Evolutionary conservation across 768 basidiomycete species (phyloP).

Genomic region (Trametes cubensis): DNA sequence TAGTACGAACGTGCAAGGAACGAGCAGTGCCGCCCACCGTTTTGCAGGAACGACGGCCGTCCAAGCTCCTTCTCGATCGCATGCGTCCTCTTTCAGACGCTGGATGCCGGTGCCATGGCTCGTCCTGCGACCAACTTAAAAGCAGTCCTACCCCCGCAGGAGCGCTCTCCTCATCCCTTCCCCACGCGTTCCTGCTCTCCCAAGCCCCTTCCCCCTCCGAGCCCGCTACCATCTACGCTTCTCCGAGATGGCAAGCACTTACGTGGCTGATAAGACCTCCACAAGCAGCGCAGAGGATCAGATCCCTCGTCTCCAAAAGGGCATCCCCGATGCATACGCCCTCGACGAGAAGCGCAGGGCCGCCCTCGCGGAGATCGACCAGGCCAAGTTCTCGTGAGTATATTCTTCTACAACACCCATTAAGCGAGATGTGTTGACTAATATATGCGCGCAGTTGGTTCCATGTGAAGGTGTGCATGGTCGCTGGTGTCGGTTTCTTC

Average conservation of each 20-base stretch:
- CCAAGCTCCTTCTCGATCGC: constrained; percentile 1
- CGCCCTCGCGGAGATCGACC: constrained; percentile 85
- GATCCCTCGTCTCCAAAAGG: constrained; percentile 16
- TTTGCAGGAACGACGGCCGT: background rate
- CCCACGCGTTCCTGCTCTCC: constrained; percentile 9
- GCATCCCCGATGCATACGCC: constrained; percentile 33
- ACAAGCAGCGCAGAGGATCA: constrained; percentile 21
- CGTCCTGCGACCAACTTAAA: constrained; percentile 8
- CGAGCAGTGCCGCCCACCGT: constrained; percentile 7
- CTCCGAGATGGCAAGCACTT: constrained; percentile 25
- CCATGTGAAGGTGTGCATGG: constrained; percentile 65
- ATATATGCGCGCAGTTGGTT: constrained; percentile 59
- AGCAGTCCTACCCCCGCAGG: constrained; percentile 10
- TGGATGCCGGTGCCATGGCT: constrained; percentile 1
- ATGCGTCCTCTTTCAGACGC: background rate
- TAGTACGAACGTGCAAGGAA: constrained; percentile 31
- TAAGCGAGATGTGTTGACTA: background rate
- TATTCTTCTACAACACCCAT: background rate
- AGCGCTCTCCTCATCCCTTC: constrained; percentile 13
- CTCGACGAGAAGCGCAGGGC: constrained; percentile 76
- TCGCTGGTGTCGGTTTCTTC: constrained; percentile 87
- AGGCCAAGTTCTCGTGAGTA: constrained; percentile 78
- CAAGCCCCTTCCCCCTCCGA: background rate
- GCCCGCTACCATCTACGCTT: constrained; percentile 14
- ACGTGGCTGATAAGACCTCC: constrained; percentile 25